phyloP scores from a whole-genome alignment of 2,329 filamentous ascomycete genomes.

The Aspergillus melleus region DNA sequence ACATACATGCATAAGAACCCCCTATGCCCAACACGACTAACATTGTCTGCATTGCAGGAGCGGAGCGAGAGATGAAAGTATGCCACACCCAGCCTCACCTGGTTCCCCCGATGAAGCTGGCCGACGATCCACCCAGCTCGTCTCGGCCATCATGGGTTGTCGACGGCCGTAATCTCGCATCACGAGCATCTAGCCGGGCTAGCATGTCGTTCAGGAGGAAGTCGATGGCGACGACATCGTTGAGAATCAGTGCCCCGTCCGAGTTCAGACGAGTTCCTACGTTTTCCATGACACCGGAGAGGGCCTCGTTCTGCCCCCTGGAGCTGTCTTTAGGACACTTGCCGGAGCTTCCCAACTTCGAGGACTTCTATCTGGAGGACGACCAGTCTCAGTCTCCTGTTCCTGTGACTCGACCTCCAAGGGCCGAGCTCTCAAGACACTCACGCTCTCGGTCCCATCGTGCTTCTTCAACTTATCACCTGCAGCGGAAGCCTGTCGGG shows the following conservation, averaged over 20 bases:
- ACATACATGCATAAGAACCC: not conserved
- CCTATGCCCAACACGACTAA: constrained; percentile 6
- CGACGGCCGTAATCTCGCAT: constrained; percentile 39
- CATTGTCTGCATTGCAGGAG: constrained; percentile 25
- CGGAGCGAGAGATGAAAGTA: constrained; percentile 46
- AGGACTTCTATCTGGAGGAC: constrained; percentile 36
- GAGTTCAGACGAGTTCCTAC: constrained; percentile 43
- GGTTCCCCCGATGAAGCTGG: constrained; percentile 48
- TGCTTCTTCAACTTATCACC: constrained; percentile 28
- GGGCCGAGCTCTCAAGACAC: constrained; percentile 26
- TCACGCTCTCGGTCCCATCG: constrained; percentile 19
- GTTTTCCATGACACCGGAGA: constrained; percentile 12
- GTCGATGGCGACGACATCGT: constrained; percentile 26
- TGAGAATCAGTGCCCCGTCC: constrained; percentile 42
- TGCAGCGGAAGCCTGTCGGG: constrained; percentile 40
- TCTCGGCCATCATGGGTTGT: constrained; percentile 42
- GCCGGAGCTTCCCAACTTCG: constrained; percentile 46
- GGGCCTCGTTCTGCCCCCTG: constrained; percentile 40
- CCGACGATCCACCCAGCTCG: constrained; percentile 42
- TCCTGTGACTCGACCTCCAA: constrained; percentile 32
- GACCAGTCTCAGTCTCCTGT: constrained; percentile 13
- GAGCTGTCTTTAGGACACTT: constrained; percentile 48
- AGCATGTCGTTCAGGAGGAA: constrained; percentile 42
- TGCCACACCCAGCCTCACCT: constrained; percentile 48
- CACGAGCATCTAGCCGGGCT: constrained; percentile 42